phyloP scores from a whole-genome alignment of 257 asterid species.

The Rehmannia glutinosa region DNA sequence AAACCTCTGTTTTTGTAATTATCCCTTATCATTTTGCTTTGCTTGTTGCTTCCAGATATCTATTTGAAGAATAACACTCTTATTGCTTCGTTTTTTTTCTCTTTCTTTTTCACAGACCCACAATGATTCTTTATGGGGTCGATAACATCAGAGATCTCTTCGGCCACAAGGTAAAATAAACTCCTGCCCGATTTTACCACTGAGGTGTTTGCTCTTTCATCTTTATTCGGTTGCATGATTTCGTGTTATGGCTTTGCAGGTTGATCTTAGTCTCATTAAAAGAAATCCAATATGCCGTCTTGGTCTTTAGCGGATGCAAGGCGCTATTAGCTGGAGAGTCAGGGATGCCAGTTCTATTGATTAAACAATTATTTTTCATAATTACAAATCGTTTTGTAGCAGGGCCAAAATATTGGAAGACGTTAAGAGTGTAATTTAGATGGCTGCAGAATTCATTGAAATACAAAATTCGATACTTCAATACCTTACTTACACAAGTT shows the following conservation, averaged over 20 bases:
- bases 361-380: neutral
- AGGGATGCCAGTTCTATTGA: neutral
- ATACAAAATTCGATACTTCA: no score
- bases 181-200: neutral
- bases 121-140: slow-evolving; percentile 89
- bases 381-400: neutral
- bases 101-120: slow-evolving; percentile 48
- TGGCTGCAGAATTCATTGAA: no score
- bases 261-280: slow-evolving; percentile 84
- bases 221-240: neutral
- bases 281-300: slow-evolving; percentile 75
- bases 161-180: slow-evolving; percentile 75
- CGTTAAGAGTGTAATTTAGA: no score
- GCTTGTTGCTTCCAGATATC: neutral
- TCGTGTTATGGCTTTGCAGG: slow-evolving; percentile 39
- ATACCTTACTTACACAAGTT: no score
- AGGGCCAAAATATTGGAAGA: no score
- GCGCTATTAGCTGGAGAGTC: no score
- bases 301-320: slow-evolving; percentile 40
- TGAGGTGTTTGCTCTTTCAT: neutral
- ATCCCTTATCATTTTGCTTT: no score
- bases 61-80: neutral
- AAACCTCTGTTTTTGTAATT: no score
- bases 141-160: slow-evolving; percentile 95
- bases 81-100: neutral